Conservation (phyloP, 2,329 filamentous ascomycete genomes). For the Pleoardoris graminearum region DNA sequence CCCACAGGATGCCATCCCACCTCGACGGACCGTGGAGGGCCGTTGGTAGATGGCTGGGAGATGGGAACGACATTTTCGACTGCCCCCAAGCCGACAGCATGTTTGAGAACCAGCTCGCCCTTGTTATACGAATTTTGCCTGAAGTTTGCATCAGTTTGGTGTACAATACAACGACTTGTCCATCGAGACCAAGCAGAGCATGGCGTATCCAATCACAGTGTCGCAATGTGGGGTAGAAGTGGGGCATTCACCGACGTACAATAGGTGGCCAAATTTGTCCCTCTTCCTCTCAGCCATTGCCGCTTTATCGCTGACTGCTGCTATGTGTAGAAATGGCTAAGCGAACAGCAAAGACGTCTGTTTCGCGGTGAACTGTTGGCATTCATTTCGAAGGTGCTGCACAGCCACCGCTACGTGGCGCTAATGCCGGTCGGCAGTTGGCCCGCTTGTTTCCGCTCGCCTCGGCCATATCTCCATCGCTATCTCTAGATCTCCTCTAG, state of each 20-base stretch:
- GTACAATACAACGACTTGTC: not conserved
- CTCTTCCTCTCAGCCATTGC: conserved; percentile 7
- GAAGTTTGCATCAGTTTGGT: not conserved
- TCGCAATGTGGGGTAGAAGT: not conserved
- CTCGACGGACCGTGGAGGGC: conserved; percentile 50
- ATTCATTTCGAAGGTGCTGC: not conserved
- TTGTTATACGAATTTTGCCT: conserved; percentile 32
- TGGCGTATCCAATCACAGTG: not conserved
- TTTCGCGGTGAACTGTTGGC: not conserved
- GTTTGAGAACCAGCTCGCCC: conserved; percentile 48
- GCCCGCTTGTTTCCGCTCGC: too few relatives aligned
- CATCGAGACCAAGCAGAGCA: too few relatives aligned
- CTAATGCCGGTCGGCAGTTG: not conserved
- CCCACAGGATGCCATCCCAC: conserved; percentile 64
- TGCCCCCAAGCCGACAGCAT: conserved; percentile 51
- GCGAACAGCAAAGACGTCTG: not conserved
- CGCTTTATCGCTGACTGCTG: conserved; percentile 2
- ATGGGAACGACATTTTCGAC: conserved; percentile 52
- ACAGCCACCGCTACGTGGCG: conserved; percentile 14
- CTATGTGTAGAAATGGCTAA: conserved; percentile 3
- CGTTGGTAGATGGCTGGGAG: conserved; percentile 45
- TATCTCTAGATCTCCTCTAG: too few relatives aligned
- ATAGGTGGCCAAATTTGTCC: conserved; percentile 13
- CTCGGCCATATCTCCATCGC: too few relatives aligned
- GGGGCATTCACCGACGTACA: conserved; percentile 10